Evolutionary conservation across 2,329 filamentous ascomycete species (phyloP), one percentile per base, ranked within the genome.

Genomic region (Fusarium tanahbumbuense): DNA sequence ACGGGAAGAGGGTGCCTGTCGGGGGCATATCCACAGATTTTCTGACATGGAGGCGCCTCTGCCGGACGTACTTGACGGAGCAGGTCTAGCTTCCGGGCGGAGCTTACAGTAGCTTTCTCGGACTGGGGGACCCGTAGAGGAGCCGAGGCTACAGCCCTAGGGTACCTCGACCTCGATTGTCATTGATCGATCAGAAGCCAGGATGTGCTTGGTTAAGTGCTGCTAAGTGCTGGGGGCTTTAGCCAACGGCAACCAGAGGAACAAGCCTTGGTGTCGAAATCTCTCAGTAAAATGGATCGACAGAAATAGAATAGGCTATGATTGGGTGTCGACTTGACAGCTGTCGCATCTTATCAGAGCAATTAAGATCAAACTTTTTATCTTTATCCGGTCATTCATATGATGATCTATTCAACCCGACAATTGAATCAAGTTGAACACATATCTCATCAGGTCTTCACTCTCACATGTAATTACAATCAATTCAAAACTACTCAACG

Each of bases 151-250:
- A 20, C 28, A 22, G 53, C 42, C 56, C 37, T 53, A 64, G 23
- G 37, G 32, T 57, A 44, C 41, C 22, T 44, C 18, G 18, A 41
- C 49, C 12, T 52, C 57, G 59, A 66, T 66, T 66, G 42, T 47
- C 27, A 66, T 66, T 66, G 61, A 66, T 28, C 63, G 63, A 66
- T 66, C 62, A 45, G 44, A 67, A 40, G 37, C 61, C 28, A 32
- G 63, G 63, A 67, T 66, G 41, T 40, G 40, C 44, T n/a, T 46
- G 11, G 37, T 49, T n/a, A 50, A 61, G 60, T 11, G 32, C 32
- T 34, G 32, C 28, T 30, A 18, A 37, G 34, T 37, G 30, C 50
- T 18, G 56, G 45, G 47, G 41, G 28, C 13, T 23, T 23, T 46
- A 49, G 23, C 63, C 61, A 66, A 66, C 61, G 25, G 37, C 30